Evolutionary conservation across 2,329 filamentous ascomycete species (phyloP).

Genomic region (Neofusicoccum laricinum): DNA sequence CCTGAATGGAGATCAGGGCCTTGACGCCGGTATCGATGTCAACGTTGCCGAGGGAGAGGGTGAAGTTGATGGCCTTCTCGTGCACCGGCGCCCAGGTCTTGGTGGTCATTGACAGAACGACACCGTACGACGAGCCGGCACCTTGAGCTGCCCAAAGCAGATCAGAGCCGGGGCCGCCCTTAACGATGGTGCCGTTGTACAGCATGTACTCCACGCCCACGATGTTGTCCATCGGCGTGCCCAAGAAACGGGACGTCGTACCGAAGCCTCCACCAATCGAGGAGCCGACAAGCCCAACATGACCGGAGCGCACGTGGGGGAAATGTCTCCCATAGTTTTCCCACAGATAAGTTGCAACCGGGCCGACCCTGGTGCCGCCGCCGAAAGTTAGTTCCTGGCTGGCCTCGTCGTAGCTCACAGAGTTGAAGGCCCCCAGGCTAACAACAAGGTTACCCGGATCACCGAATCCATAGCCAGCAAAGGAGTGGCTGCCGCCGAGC

Average conservation of each 20-base stretch:
- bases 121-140: conserved; percentile 22
- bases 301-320: conserved; percentile 21
- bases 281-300: conserved; percentile 21
- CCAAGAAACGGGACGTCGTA: conserved; percentile 21
- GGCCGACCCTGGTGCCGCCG: conserved; percentile 21
- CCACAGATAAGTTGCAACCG: conserved; percentile 21
- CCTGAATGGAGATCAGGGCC: conserved; percentile 20
- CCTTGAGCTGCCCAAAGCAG: conserved; percentile 18
- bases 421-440: conserved; percentile 20
- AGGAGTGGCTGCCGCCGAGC: conserved; percentile 21
- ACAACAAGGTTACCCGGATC: conserved; percentile 20
- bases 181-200: conserved; percentile 11
- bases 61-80: conserved; percentile 20
- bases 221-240: conserved; percentile 20
- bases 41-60: conserved; percentile 19
- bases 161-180: neutral
- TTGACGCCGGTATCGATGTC: conserved; percentile 19
- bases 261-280: conserved; percentile 22
- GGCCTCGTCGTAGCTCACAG: conserved; percentile 17
- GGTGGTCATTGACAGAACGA: conserved; percentile 20
- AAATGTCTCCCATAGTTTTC: conserved; percentile 23
- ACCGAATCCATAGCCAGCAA: conserved; percentile 21
- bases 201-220: conserved; percentile 20
- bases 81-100: conserved; percentile 21
- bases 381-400: conserved; percentile 20